Evolutionary conservation across 345 rosid genomes (phyloP).

Genomic region (thale cress (Arabidopsis thaliana)): TAIR10.1 NC_003074.8:4011501-4012000

Average conservation of each 20-base stretch:
- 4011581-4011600: neutral
- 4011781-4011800: neutral
- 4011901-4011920: conserved; percentile 2
- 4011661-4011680: neutral
- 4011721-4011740: neutral
- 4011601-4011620: neutral
- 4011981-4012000: neutral
- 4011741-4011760: neutral
- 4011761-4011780: neutral
- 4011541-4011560: conserved; percentile 3
- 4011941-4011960: neutral
- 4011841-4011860: neutral
- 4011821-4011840: neutral
- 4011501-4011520: conserved; percentile 47
- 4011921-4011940: neutral
- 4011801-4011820: neutral
- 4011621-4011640: neutral
- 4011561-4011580: neutral
- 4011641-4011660: neutral
- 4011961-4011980: neutral
- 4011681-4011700: neutral
- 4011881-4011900: conserved; percentile 4
- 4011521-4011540: conserved; percentile 37
- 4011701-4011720: neutral
- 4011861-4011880: neutral